These are phyloP conservation scores for Kodamaea restingae DNA, from an alignment of 805 yeast genomes.

Conservation along the genomic window DNA sequence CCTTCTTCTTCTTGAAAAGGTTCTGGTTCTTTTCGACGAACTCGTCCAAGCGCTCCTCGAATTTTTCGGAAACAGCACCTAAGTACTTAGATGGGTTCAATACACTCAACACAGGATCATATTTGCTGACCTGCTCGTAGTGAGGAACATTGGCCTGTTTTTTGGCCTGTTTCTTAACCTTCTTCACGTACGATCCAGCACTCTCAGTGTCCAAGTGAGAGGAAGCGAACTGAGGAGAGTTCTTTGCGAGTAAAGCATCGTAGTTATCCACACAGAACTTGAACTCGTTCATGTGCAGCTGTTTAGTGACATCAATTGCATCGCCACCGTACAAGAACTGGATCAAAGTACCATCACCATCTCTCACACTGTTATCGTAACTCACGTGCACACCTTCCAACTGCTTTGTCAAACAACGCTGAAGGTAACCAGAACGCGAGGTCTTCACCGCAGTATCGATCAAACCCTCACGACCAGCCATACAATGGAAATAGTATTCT, in stretches of 20 bases:
- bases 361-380: slow-evolving; percentile 94
- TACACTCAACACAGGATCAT: slow-evolving; percentile 84
- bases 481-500: slow-evolving; percentile 98
- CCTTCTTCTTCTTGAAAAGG: slow-evolving; percentile 53
- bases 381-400: slow-evolving; percentile 93
- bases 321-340: slow-evolving; percentile 99
- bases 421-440: slow-evolving; percentile 95
- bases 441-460: slow-evolving; percentile 99
- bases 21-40: slow-evolving; percentile 56
- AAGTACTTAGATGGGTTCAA: slow-evolving; percentile 85
- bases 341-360: slow-evolving; percentile 87
- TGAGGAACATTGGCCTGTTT: slow-evolving; percentile 64
- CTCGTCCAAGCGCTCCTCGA: slow-evolving; percentile 73
- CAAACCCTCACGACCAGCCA: slow-evolving; percentile 99
- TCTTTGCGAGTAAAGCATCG: slow-evolving; percentile 78
- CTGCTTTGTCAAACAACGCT: slow-evolving; percentile 97
- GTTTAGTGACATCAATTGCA: slow-evolving; percentile 88
- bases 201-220: slow-evolving; percentile 79
- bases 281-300: slow-evolving; percentile 90
- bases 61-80: slow-evolving; percentile 90
- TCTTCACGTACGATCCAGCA: slow-evolving; percentile 78
- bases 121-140: slow-evolving; percentile 56
- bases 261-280: slow-evolving; percentile 90
- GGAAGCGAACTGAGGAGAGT: slow-evolving; percentile 71
- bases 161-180: slow-evolving; percentile 65